Conservation (phyloP, 2,329 filamentous ascomycete genomes). For the Paecilomyces variotii region DNA sequence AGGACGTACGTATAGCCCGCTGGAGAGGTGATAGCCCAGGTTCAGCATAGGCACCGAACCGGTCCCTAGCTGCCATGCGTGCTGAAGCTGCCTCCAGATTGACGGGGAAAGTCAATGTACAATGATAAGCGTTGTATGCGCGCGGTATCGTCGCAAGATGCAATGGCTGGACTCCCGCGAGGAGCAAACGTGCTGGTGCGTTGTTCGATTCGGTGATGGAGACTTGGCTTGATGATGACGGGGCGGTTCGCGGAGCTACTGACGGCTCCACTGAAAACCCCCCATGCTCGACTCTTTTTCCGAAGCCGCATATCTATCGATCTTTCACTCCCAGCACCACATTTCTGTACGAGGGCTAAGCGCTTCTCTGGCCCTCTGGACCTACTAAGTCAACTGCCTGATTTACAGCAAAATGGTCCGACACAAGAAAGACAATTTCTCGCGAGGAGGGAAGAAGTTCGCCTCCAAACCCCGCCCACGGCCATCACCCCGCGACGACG, state of each 20-base stretch:
- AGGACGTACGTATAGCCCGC: slow-evolving; percentile 68
- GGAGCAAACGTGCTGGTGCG: not conserved
- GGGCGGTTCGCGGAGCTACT: slow-evolving; percentile 13
- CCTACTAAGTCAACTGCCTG: not conserved
- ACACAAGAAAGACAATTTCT: slow-evolving; percentile 83
- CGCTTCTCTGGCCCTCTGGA: too few species aligned
- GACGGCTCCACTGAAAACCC: slow-evolving; percentile 9
- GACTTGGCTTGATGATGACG: slow-evolving; percentile 1
- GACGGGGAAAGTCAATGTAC: slow-evolving; percentile 14
- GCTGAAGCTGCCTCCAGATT: slow-evolving; percentile 90
- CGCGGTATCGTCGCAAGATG: not conserved
- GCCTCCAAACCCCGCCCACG: slow-evolving; percentile 51
- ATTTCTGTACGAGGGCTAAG: not conserved
- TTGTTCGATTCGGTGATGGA: not conserved
- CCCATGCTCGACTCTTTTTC: not conserved
- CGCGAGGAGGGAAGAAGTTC: slow-evolving; percentile 64
- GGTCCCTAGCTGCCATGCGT: slow-evolving; percentile 89
- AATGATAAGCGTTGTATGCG: slow-evolving; percentile 1
- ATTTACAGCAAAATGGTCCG: slow-evolving; percentile 61
- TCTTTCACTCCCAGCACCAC: not conserved
- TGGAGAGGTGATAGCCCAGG: slow-evolving; percentile 79
- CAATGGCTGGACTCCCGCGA: not conserved
- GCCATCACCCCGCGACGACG: slow-evolving; percentile 36
- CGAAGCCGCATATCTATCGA: slow-evolving; percentile 8
- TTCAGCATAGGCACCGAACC: slow-evolving; percentile 75